A percentile compares a stretch with the other conserved stretches of the same genome.
phyloP scores from a whole-genome alignment of 345 rosid genomes.

The Murraya koenigii region DNA sequence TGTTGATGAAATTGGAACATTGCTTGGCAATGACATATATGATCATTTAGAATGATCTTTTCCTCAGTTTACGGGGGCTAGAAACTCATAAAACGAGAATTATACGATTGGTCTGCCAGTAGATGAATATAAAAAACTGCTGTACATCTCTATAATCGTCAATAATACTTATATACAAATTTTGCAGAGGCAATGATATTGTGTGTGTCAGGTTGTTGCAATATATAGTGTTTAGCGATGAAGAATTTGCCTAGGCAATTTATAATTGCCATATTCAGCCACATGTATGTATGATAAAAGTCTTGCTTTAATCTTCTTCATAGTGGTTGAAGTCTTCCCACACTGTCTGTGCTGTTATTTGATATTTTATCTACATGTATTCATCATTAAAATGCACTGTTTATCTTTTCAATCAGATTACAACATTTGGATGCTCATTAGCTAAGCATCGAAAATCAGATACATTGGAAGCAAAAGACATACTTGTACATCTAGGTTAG shows the following conservation, averaged over 20 bases:
- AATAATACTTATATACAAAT: not conserved
- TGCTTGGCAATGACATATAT: not conserved
- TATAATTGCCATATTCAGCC: not conserved
- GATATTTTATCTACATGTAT: not conserved
- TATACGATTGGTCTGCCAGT: not conserved
- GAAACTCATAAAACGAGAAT: not conserved
- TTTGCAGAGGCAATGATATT: not conserved
- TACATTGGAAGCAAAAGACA: constrained; percentile 91
- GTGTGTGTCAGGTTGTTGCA: not conserved
- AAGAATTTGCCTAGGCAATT: not conserved
- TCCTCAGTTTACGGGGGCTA: not conserved
- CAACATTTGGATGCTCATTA: constrained; percentile 91
- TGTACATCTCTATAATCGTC: not conserved
- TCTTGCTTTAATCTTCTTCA: not conserved
- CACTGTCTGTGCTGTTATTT: not conserved
- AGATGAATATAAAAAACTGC: not conserved
- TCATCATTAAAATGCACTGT: not conserved
- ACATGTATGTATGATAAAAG: not conserved
- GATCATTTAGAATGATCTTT: not conserved
- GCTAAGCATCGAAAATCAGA: constrained; percentile 97
- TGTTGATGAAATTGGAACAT: not conserved
- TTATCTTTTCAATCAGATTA: constrained; percentile 48
- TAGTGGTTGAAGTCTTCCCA: not conserved
- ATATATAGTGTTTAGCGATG: too few relatives aligned
- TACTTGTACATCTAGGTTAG: constrained; percentile 92